Conservation (phyloP, 176 grass and related monocot genomes). For the Secale cereale region DNA sequence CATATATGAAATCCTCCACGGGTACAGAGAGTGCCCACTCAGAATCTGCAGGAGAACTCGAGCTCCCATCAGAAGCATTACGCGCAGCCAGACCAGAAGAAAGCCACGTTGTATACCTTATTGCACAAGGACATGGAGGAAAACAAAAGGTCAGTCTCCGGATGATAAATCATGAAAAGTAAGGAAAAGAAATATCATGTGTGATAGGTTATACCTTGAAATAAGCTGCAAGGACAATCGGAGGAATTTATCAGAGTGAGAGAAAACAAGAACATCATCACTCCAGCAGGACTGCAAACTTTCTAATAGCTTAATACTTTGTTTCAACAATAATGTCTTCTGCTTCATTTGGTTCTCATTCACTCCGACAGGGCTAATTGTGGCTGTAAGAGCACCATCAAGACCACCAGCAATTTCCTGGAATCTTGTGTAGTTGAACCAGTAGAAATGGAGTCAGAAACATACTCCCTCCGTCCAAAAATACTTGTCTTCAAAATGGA, state of each 20-base stretch:
- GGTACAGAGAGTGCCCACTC: conserved; percentile 82
- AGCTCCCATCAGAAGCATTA: conserved; percentile 47
- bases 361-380: conserved; percentile 51
- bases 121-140: conserved; percentile 25
- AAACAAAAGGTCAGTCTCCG: conserved; percentile 1
- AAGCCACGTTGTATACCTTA: conserved; percentile 90
- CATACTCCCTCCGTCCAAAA: too few relatives aligned
- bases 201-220: conserved; percentile 57
- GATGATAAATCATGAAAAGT: conserved; percentile 12
- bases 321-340: conserved; percentile 58
- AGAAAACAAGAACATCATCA: conserved; percentile 91
- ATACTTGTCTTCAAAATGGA: too few relatives aligned
- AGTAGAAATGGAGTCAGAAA: conserved; percentile 22
- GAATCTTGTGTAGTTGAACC: conserved; percentile 69
- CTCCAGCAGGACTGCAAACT: conserved; percentile 83
- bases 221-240: conserved; percentile 93
- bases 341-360: conserved; percentile 40
- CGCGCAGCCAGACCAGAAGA: conserved; percentile 73
- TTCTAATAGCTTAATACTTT: conserved; percentile 85
- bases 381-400: conserved; percentile 63
- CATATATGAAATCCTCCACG: conserved; percentile 89
- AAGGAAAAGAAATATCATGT: not conserved
- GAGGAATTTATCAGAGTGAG: conserved; percentile 90
- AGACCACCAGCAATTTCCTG: conserved; percentile 97
- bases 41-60: conserved; percentile 43